Base-by-base conservation (phyloP, 2,329 filamentous ascomycete species). In the Colletotrichum sublineola region DNA sequence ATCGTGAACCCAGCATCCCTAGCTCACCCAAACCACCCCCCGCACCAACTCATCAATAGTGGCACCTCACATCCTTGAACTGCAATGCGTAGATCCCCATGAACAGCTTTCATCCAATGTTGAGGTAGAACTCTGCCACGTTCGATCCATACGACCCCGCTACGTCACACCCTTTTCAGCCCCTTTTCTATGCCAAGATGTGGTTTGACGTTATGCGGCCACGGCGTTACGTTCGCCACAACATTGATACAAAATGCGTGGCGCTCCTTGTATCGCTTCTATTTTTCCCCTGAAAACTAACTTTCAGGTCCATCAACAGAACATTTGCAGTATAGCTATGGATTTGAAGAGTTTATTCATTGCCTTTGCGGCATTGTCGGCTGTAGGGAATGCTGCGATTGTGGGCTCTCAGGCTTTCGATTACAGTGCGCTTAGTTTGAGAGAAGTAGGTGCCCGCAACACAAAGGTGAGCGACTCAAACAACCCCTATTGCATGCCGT, bases 371-470 rank as follows among this genome's bases (percentile, higher is more conserved):
- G 29, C 38, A 8, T 4, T 64, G 4, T 36, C 38, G 12, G 20
- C 11, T 42, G 12, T 56, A 4, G 18, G 18, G 15, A 5, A 42
- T 4, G 50, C 50, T 18, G 38, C 24, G 31, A 11, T 29, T 8
- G 52, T n/a, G 14, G 40, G 12, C 31, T 40, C 38, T 33, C 38
- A 12, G 11, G 52, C 6, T 24, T 81, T 81, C 52, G 77, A 81
- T 73, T 74, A 75, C 31, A 75, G 75, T 40, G 76, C 78, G 18
- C 70, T 82, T 4, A 79, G 74, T 12, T 53, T 74, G 18, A 74
- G 81, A 9, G 81, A 83, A 58, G 81, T 83, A 2, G 82, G 82
- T 5, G 79, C 80, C 12, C 78, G 81, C 4, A 83, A 83, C 75
- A 83, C 81, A 1, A 67, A 82, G 38, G 81, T 82, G 2, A 68